Conservation (phyloP, 805 yeast species). For the Tetrapisispora nanseiensis region DNA sequence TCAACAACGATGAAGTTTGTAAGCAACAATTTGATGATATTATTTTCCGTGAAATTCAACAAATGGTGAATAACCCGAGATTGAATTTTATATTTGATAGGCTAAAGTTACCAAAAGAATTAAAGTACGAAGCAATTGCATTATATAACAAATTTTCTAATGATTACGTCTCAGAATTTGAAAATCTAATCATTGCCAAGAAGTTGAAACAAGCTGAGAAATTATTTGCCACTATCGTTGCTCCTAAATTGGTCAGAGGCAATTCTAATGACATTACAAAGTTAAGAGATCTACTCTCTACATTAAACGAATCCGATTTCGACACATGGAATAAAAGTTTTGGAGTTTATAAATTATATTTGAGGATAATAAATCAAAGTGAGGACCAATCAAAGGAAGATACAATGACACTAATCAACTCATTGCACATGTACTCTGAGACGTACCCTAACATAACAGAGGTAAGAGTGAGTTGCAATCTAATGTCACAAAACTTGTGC, state of each 20-base stretch:
- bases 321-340: slow-evolving; percentile 50
- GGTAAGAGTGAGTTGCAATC: slow-evolving; percentile 40
- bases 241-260: slow-evolving; percentile 51
- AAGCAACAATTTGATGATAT: slow-evolving; percentile 31
- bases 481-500: slow-evolving; percentile 43
- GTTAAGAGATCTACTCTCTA: slow-evolving; percentile 31
- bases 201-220: slow-evolving; percentile 55
- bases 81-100: slow-evolving; percentile 22
- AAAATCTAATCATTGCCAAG: slow-evolving; percentile 51
- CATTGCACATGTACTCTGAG: slow-evolving; percentile 35
- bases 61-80: slow-evolving; percentile 1
- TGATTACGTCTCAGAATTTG: slow-evolving; percentile 50
- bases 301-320: slow-evolving; percentile 36
- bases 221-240: slow-evolving; percentile 47
- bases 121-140: slow-evolving; percentile 54
- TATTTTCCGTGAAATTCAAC: slow-evolving; percentile 20
- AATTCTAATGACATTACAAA: slow-evolving; percentile 32
- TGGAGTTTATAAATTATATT: slow-evolving; percentile 45
- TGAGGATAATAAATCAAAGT: slow-evolving; percentile 23
- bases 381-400: slow-evolving; percentile 21
- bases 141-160: slow-evolving; percentile 39
- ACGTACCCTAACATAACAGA: slow-evolving; percentile 23
- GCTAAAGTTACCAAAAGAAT: slow-evolving; percentile 39
- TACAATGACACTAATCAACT: slow-evolving; percentile 24
- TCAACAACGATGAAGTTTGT: slow-evolving; percentile 39